Conservation (phyloP, 1,139 yeast genomes). For the Blastobotrys petasosporus region DNA sequence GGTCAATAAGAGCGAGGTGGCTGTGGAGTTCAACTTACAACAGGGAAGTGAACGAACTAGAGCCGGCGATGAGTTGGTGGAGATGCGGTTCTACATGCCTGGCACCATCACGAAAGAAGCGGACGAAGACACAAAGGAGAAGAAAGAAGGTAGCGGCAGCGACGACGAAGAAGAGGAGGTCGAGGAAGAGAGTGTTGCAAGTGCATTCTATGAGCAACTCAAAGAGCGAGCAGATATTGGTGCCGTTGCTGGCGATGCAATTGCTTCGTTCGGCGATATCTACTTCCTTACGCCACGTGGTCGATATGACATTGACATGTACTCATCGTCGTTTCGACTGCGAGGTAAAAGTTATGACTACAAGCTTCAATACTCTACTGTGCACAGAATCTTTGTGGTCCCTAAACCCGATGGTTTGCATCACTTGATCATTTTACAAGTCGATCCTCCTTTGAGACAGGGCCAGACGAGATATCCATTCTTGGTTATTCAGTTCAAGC, state of each 20-base stretch:
- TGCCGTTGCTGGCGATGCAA: conserved; percentile 93
- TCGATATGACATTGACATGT: conserved; percentile 95
- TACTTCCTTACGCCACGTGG: conserved; percentile 93
- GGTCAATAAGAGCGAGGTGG: conserved; percentile 90
- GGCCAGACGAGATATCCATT: conserved; percentile 97
- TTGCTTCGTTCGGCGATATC: conserved; percentile 87
- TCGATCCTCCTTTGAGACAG: conserved; percentile 90
- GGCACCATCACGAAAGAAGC: conserved; percentile 54
- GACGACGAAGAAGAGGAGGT: conserved; percentile 33
- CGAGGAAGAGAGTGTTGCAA: conserved; percentile 70
- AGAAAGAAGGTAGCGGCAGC: conserved; percentile 23
- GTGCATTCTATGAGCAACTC: conserved; percentile 80
- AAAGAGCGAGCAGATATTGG: conserved; percentile 96
- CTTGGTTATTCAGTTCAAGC: conserved; percentile 78
- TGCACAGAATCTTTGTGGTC: conserved; percentile 82
- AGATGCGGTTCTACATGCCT: conserved; percentile 87
- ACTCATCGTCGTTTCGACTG: conserved; percentile 76
- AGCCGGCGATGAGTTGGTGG: conserved; percentile 94
- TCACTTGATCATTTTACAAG: conserved; percentile 78
- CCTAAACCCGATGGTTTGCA: conserved; percentile 95
- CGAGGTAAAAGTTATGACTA: conserved; percentile 98
- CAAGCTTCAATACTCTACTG: conserved; percentile 84
- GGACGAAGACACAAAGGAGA: conserved; percentile 24
- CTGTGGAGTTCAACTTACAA: conserved; percentile 73
- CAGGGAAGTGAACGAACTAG: conserved; percentile 50